Evolutionary conservation across 768 basidiomycete genomes (phyloP).

Genomic region (Boletus subcaerulescens): DNA sequence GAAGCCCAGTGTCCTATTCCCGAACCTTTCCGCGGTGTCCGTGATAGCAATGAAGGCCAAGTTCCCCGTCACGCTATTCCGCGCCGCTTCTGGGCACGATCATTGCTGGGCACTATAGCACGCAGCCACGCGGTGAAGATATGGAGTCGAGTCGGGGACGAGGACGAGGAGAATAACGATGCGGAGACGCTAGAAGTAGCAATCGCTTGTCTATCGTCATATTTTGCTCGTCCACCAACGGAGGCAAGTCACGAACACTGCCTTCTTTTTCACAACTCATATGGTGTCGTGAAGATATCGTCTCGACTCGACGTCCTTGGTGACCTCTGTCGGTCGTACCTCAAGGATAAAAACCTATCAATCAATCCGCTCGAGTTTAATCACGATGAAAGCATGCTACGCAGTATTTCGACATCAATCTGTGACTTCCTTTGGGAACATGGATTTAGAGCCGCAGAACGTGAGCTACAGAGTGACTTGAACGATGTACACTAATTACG

Average conservation of each 20-base stretch:
- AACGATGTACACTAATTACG: background rate
- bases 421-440: slow-evolving; percentile 48
- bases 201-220: slow-evolving; percentile 50
- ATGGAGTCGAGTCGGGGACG: slow-evolving; percentile 32
- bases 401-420: slow-evolving; percentile 39
- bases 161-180: slow-evolving; percentile 6
- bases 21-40: slow-evolving; percentile 21
- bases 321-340: slow-evolving; percentile 37
- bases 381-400: slow-evolving; percentile 30
- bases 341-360: slow-evolving; percentile 29
- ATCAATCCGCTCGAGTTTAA: slow-evolving; percentile 30
- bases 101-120: slow-evolving; percentile 43
- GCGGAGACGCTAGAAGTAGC: slow-evolving; percentile 41
- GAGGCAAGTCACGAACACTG: slow-evolving; percentile 33
- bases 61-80: slow-evolving; percentile 35
- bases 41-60: slow-evolving; percentile 5
- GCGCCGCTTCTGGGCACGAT: slow-evolving; percentile 49
- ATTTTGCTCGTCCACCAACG: slow-evolving; percentile 44
- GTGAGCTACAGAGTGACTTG: slow-evolving; percentile 30
- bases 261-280: background rate
- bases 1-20: slow-evolving; percentile 39
- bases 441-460: slow-evolving; percentile 44
- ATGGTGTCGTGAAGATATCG: slow-evolving; percentile 34
- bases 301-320: slow-evolving; percentile 40
- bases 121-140: slow-evolving; percentile 38